Percentiles rank a stretch among this genome's conserved stretches.
These are phyloP conservation scores for Cenococcum geophilum DNA, from an alignment of 495 filamentous ascomycete genomes.

Conservation along the genomic window DNA sequence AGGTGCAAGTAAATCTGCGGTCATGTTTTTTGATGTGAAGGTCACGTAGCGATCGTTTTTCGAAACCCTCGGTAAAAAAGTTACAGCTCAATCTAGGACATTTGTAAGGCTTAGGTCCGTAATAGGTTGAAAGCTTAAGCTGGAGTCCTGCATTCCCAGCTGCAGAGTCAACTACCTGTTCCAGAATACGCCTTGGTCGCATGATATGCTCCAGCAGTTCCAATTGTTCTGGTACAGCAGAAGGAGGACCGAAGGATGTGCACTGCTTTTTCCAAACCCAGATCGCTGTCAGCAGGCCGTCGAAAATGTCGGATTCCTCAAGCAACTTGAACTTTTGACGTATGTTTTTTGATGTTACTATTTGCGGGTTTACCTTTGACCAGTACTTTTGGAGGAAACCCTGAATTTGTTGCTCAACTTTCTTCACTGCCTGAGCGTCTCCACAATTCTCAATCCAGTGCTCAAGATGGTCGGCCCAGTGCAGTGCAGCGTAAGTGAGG, in stretches of 20 bases:
- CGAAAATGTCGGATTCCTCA: background rate
- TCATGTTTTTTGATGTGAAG: constrained; percentile 15
- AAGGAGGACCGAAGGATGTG: constrained; percentile 1
- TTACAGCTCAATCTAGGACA: constrained; percentile 15
- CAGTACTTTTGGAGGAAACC: constrained; percentile 7
- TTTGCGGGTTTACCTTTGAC: background rate
- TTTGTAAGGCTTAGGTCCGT: constrained; percentile 13
- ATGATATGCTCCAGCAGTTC: background rate
- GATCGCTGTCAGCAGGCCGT: background rate
- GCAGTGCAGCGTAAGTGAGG: constrained; percentile 7
- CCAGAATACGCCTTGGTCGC: background rate
- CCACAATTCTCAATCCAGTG: background rate
- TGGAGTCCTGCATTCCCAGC: background rate
- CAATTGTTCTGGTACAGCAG: too few species aligned
- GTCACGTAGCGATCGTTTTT: background rate
- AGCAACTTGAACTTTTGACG: constrained; percentile 5
- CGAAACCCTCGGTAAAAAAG: constrained; percentile 10
- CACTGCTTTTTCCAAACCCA: constrained; percentile 2
- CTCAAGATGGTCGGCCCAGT: constrained; percentile 15
- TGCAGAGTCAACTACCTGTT: background rate
- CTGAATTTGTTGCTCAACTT: constrained; percentile 1
- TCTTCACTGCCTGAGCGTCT: background rate
- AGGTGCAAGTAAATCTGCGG: background rate
- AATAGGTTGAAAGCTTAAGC: background rate
- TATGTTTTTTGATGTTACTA: background rate